Base-by-base conservation (phyloP, 495 filamentous ascomycete genomes). In the Penicillium taxi region DNA sequence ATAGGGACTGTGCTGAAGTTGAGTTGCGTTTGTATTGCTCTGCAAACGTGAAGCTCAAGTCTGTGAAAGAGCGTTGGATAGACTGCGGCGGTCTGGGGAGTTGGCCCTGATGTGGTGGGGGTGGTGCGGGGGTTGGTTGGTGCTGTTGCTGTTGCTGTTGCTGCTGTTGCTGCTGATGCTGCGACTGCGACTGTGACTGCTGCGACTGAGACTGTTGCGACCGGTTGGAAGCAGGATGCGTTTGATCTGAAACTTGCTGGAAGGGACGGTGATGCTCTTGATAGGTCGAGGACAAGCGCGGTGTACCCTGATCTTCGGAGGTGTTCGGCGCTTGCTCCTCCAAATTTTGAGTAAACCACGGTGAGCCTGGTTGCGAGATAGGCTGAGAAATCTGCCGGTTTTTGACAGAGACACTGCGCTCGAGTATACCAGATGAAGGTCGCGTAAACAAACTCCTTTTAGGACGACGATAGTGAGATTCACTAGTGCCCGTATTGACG, bases 21-120 rank as follows among this genome's bases (percentile, higher is more conserved):
- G 44, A 44, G 27, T 36, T 26, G 21, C 27, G 20, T 25, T 45
- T 44, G 32, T 43, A 38, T 42, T 42, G 53, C 34, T 19, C 45
- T 47, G 74, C 67, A 11, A 69, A 58, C 42, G 73, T 74, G 12
- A 69, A 50, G 12, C 56, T 39, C 18, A 54, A 17, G 26, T 65
- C 59, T 41, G 61, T 59, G 32, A 39, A 55, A 33, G 56, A 49
- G 14, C 56, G 58, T 18, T 51, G 50, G 8, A 62, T n/a, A n/a
- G n/a, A 44, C 2, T 47, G 37, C 1, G 44, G 26, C 9, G 39
- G 43, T 24, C 14, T 34, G 25, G 31, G 45, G 37, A 31, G 45
- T 33, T 41, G 41, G 15, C 13, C 15, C 9, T n/a, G 29, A 14
- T 19, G 21, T 41, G 49, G 16, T 42, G 36, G 17, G 32, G 27